Percentiles rank a stretch among this genome's conserved stretches.
phyloP scores from a whole-genome alignment of 148 eudicot species.

The Persicaria tinctoria region DNA sequence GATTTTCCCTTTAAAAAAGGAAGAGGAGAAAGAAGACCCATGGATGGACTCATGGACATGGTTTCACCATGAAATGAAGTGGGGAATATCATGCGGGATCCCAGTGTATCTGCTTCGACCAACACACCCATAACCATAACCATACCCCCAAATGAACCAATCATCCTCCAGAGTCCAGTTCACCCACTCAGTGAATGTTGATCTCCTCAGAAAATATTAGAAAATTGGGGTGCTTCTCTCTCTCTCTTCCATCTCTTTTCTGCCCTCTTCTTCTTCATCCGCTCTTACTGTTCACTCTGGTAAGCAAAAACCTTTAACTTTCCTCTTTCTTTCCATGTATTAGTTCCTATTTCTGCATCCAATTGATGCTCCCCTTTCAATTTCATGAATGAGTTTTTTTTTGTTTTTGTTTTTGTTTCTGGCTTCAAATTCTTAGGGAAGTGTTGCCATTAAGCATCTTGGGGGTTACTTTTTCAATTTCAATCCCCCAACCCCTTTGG shows the following conservation, averaged over 20 bases:
- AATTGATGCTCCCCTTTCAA: conserved; percentile 3
- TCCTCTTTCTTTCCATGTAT: conserved; percentile 14
- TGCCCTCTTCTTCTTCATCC: conserved; percentile 7
- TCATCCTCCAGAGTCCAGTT: background rate
- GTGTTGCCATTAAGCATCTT: background rate
- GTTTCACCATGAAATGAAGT: conserved; percentile 8
- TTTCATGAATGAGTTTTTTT: conserved; percentile 15
- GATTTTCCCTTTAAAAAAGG: background rate
- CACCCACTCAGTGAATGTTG: background rate
- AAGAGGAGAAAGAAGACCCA: background rate
- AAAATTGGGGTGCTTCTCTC: conserved; percentile 5
- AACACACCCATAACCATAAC: conserved; percentile 11
- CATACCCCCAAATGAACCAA: conserved; percentile 1
- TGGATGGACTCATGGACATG: background rate
- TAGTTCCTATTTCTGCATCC: conserved; percentile 7
- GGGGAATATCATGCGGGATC: conserved; percentile 22
- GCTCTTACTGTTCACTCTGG: background rate
- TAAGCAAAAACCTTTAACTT: conserved; percentile 9
- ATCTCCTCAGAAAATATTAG: background rate
- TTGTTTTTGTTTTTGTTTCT: background rate
- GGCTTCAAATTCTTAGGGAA: background rate
- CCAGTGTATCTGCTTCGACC: conserved; percentile 26
- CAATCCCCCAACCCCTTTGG: background rate
- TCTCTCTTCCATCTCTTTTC: background rate
- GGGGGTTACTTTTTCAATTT: background rate